Conservation (phyloP, 257 asterid species). For the Nicotiana noctiflora region DNA sequence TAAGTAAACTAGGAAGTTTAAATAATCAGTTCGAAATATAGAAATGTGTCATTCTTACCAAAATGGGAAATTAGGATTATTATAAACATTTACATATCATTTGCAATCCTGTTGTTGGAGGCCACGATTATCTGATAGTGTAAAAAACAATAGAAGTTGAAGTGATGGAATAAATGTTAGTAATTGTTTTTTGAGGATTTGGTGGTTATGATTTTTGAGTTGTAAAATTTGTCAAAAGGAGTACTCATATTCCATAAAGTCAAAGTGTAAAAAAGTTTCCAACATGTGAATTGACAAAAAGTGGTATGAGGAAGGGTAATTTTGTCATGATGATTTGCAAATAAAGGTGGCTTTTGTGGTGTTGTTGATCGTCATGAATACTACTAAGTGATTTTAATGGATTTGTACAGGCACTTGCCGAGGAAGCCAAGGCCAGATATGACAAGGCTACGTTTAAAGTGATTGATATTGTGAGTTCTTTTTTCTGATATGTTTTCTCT, state of each 20-base stretch:
- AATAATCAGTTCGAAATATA: too few relatives aligned
- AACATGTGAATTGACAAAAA: not conserved
- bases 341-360: not conserved
- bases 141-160: not conserved
- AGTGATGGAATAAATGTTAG: not conserved
- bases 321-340: constrained; percentile 12
- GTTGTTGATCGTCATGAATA: not conserved
- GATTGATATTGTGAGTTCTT: constrained; percentile 62
- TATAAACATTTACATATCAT: not conserved
- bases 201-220: not conserved
- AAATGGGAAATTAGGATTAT: not conserved
- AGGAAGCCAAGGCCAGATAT: constrained; percentile 91
- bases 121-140: not conserved
- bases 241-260: not conserved
- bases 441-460: constrained; percentile 72
- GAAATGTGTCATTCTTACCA: too few relatives aligned
- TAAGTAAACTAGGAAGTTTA: too few relatives aligned
- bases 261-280: not conserved
- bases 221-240: not conserved
- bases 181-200: not conserved
- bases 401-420: constrained; percentile 68
- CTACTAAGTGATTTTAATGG: constrained; percentile 12
- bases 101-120: not conserved
- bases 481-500: not conserved
- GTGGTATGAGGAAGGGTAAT: not conserved